Percentiles rank a stretch among this genome's conserved stretches.
Conservation (phyloP, 192 early-diverging fungal species). For the Backusella morwellensis region DNA sequence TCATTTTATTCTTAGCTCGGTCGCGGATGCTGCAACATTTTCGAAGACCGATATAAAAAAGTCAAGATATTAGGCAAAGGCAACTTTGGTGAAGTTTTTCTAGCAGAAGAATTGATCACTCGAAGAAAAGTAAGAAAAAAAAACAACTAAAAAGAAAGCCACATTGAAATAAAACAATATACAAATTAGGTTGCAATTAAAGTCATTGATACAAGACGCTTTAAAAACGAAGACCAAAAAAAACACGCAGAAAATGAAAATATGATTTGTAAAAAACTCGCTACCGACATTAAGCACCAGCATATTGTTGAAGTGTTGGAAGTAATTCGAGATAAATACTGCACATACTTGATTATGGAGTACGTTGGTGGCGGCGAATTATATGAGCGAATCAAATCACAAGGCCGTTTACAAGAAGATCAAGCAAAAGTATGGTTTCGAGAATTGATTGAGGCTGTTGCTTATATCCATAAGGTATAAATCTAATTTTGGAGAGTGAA, state of each 20-base stretch:
- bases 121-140: constrained; percentile 36
- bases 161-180: background rate
- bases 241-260: constrained; percentile 45
- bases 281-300: constrained; percentile 33
- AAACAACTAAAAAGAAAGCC: background rate
- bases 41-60: constrained; percentile 16
- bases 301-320: constrained; percentile 52
- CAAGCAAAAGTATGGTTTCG: constrained; percentile 63
- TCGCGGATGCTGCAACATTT: background rate
- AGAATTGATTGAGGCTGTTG: constrained; percentile 60
- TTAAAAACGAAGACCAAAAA: constrained; percentile 50
- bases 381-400: constrained; percentile 60
- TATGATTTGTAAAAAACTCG: constrained; percentile 35
- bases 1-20: background rate
- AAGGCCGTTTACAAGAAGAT: constrained; percentile 51
- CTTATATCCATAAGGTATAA: constrained; percentile 56
- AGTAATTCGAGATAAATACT: constrained; percentile 27
- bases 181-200: constrained; percentile 49
- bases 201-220: constrained; percentile 46
- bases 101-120: constrained; percentile 49
- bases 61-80: constrained; percentile 50
- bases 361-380: constrained; percentile 66
- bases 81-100: constrained; percentile 58
- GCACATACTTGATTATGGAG: constrained; percentile 65
- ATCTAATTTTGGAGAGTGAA: constrained; percentile 46